Conservation (phyloP, 2,329 filamentous ascomycete genomes). For the Taxawa tesnikishii region DNA sequence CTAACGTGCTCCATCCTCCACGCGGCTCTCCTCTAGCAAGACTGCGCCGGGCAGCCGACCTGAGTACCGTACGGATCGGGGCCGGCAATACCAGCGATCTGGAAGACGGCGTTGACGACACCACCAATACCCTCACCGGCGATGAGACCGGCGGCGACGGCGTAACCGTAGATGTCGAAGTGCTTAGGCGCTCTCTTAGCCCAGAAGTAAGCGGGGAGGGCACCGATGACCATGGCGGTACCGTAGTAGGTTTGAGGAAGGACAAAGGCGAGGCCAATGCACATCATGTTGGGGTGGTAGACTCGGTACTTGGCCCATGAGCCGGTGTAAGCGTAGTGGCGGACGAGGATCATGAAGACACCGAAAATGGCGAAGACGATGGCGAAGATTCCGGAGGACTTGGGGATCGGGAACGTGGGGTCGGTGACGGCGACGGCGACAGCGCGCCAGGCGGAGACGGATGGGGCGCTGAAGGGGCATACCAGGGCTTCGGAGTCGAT, state of each 20-base stretch:
- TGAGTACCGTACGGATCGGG: conserved; percentile 26
- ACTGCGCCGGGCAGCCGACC: conserved; percentile 27
- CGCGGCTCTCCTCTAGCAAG: conserved; percentile 17
- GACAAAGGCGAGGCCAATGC: conserved; percentile 47
- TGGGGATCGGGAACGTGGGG: conserved; percentile 42
- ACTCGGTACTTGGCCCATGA: conserved; percentile 40
- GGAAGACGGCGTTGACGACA: conserved; percentile 45
- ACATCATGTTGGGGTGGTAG: conserved; percentile 52
- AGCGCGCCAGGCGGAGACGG: conserved; percentile 53
- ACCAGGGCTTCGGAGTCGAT: conserved; percentile 32
- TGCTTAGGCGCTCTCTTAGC: conserved; percentile 37
- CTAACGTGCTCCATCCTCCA: too few relatives aligned
- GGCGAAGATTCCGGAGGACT: conserved; percentile 44
- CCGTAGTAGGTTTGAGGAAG: conserved; percentile 45
- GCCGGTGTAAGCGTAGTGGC: conserved; percentile 43
- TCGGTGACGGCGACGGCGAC: conserved; percentile 51
- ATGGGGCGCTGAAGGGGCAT: conserved; percentile 51
- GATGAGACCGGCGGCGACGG: conserved; percentile 48
- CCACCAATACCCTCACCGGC: conserved; percentile 53
- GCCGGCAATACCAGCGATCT: conserved; percentile 31
- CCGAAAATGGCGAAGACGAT: conserved; percentile 43
- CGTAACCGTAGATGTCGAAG: conserved; percentile 49
- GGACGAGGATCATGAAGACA: conserved; percentile 38
- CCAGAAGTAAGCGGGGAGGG: conserved; percentile 41
- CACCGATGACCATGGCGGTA: conserved; percentile 47